Evolutionary conservation across 2,329 filamentous ascomycete species (phyloP), one percentile per base, ranked within the genome.

Genomic region (Dothistroma pini): DNA sequence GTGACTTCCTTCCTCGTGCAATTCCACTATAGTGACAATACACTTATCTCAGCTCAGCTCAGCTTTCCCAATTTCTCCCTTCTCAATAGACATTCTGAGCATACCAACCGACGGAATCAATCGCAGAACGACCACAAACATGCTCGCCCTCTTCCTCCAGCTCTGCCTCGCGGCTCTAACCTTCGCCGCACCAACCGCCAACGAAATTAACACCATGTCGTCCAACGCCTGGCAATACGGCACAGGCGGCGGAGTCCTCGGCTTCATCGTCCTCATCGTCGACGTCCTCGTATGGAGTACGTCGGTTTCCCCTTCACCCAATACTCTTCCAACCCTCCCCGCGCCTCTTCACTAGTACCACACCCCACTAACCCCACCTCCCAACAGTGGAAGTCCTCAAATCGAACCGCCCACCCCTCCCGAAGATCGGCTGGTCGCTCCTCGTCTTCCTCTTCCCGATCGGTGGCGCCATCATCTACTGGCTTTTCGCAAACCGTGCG

Each of bases 381-480:
- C 47, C 29, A 64, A 21, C 65, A 88, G 85, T 87, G 68, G 86
- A 88, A 75, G 82, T 88, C 65, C 75, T 88, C 60, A 84, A 87
- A 74, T 87, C 85, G 47, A 86, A 82, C 74, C 84, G 85, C 61
- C 80, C 84, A 4, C 75, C 80, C 21, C 72, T 76, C 21, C 77
- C 81, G 74, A 88, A 88, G 77, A 72, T 88, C 2, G 75, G 87
- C 32, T 88, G 86, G 86, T 83, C 79, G 54, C 76, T 87, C 0
- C 76, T 86, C 49, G 84, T 88, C 69, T 87, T 88, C 77, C 74
- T 88, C 63, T 87, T 88, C 76, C 86, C 86, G 4, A 76, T 88
- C 54, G 71, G 84, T 66, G 86, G 86, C 61, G 78, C 86, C 73
- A 74, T 86, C 68, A 75, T 87, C 73, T 88, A 88, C 76, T 88